Evolutionary conservation across 768 basidiomycete genomes (phyloP).

Genomic region (Fistulinella prunicolor): DNA sequence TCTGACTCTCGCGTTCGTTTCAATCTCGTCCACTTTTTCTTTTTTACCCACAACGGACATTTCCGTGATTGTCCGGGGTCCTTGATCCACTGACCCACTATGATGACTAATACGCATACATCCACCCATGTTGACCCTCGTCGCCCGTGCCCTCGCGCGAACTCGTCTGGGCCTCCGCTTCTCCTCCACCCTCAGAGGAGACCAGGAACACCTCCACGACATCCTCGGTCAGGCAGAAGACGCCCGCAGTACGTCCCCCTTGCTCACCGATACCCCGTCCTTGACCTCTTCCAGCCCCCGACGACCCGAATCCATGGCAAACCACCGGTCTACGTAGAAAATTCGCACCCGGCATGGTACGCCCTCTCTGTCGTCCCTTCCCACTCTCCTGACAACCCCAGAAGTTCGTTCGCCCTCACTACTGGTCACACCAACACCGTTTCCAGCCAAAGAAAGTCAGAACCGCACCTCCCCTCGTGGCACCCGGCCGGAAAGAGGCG

Average conservation of each 20-base stretch:
- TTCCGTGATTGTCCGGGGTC: conserved; percentile 23
- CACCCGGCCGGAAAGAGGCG: conserved; percentile 54
- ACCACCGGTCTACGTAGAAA: conserved; percentile 25
- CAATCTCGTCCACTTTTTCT: neutral
- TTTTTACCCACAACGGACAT: neutral
- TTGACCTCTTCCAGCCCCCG: conserved; percentile 10
- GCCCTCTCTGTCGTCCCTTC: neutral
- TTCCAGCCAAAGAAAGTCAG: conserved; percentile 20
- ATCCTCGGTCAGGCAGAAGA: conserved; percentile 27
- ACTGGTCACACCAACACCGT: conserved; percentile 41
- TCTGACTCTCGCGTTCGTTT: no score
- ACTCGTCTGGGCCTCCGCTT: conserved; percentile 1
- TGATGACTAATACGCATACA: no score
- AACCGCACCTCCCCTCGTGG: conserved; percentile 42
- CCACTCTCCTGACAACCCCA: neutral
- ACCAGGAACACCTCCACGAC: conserved; percentile 21
- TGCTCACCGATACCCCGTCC: no score
- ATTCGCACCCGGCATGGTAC: conserved; percentile 23
- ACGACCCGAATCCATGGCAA: conserved; percentile 21
- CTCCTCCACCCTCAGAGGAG: conserved; percentile 22
- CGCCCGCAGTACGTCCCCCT: conserved; percentile 12
- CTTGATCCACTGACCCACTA: no score
- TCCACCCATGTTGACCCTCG: neutral
- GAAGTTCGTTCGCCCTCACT: conserved; percentile 48
- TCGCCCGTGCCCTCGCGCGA: conserved; percentile 15